Evolutionary conservation across 2,329 filamentous ascomycete genomes (phyloP).

Genomic region (Madurella mycetomatis): DNA sequence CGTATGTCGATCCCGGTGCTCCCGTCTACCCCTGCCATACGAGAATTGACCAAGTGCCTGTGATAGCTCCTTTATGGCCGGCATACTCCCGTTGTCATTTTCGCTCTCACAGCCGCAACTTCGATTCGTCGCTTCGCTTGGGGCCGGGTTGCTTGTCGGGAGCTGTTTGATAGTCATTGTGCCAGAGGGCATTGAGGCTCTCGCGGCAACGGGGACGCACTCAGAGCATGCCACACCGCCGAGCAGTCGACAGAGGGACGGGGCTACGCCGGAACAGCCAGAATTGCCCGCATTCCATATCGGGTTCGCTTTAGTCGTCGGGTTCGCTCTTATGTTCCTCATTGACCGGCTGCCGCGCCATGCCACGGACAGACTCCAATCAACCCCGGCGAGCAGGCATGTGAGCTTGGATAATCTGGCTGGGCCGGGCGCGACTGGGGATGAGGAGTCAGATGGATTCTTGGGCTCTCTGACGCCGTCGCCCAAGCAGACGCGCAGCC

Average conservation of each 20-base stretch:
- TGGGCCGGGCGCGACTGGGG: conserved; percentile 35
- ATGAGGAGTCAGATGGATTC: conserved; percentile 56
- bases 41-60: conserved; percentile 23
- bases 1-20: conserved; percentile 40
- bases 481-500: conserved; percentile 55
- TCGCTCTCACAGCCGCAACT: conserved; percentile 81
- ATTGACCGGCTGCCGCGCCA: conserved; percentile 81
- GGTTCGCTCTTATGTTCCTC: conserved; percentile 95
- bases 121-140: conserved; percentile 84
- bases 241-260: conserved; percentile 5
- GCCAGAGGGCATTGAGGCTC: conserved; percentile 88
- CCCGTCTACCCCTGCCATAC: background rate
- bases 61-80: conserved; percentile 83
- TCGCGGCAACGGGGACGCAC: conserved; percentile 56
- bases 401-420: conserved; percentile 82
- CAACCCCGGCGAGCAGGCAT: conserved; percentile 67
- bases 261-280: conserved; percentile 33
- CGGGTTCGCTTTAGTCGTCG: conserved; percentile 77
- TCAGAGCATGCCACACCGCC: background rate
- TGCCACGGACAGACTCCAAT: conserved; percentile 59
- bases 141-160: conserved; percentile 89
- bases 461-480: conserved; percentile 54
- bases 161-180: conserved; percentile 97
- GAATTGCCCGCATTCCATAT: conserved; percentile 69
- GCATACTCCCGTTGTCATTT: conserved; percentile 85